Base-by-base conservation (phyloP, 768 basidiomycete species). In the Phaeotremella fagi region DNA sequence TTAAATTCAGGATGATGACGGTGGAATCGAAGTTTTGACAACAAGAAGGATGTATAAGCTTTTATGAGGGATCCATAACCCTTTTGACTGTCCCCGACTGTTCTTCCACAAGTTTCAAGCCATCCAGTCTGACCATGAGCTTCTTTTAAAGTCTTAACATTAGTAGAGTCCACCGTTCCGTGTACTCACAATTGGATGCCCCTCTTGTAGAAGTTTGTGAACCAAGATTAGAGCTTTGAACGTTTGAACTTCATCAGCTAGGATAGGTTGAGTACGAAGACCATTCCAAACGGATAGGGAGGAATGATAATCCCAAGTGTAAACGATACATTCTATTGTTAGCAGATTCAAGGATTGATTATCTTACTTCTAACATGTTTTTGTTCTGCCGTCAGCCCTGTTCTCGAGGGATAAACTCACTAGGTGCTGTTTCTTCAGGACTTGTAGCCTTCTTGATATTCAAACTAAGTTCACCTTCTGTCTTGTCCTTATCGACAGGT, bases 371-470 rank as follows among this genome's bases (percentile, higher is more conserved):
- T 83, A 66, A 99, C 95, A 72, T 99, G 95, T 73, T 99, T 99
- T 81, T 97, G 92, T 76, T 99, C 72, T 74, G 52, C 1, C 23
- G 16, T 22, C 51, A 56, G 31, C 36, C 37, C 14, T n/a, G 27
- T 55, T 22, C 23, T 31, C 18, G 41, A 36, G 31, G n/a, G 26
- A 42, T 24, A 45, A 12, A 58, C 67, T 59, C 37, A 74, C 72
- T 99, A 6, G 95, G 95, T 3, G 95, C 94, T 25, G 84, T 82
- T 78, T 98, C 95, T 46, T 99, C 95, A 36, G 90, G 79, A 69
- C 82, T 90, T 4, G 92, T 97, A 3, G 95, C 95, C 74, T 99
- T 99, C 82, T 99, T 99, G 75, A 99, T 92, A 71, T 94, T 91
- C 28, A 92, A 80, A 16, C 85, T 84, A 16, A 99, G 82, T 74